Evolutionary conservation across 2,329 filamentous ascomycete genomes (phyloP).

Genomic region (Cadophora gregata): DNA sequence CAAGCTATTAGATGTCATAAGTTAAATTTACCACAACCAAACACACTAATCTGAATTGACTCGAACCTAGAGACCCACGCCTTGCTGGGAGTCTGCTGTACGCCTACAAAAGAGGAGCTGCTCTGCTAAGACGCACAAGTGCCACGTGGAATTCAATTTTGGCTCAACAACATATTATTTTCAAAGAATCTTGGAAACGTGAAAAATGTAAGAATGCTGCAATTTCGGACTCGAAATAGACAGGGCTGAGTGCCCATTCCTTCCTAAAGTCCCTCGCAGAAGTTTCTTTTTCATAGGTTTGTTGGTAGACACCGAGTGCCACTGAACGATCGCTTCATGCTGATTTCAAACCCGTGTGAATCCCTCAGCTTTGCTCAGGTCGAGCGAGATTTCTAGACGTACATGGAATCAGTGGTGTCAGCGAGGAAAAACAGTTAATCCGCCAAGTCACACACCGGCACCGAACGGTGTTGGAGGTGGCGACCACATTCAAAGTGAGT

Average conservation of each 20-base stretch:
- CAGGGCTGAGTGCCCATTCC: not conserved
- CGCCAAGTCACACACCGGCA: not conserved
- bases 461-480: not conserved
- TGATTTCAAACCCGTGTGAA: not conserved
- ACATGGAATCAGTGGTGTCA: not conserved
- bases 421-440: not conserved
- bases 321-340: not conserved
- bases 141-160: constrained; percentile 1
- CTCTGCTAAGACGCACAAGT: not conserved
- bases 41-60: not conserved
- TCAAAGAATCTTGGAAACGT: not conserved
- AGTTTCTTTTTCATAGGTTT: not conserved
- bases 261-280: not conserved
- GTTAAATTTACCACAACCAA: not conserved
- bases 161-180: not conserved
- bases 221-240: not conserved
- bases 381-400: not conserved
- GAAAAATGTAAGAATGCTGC: not conserved
- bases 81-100: not conserved
- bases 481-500: not conserved
- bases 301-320: constrained; percentile 6
- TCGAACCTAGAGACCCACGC: not conserved
- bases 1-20: not conserved
- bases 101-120: not conserved
- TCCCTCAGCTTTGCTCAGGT: not conserved